A percentile compares a stretch with the other conserved stretches of the same genome.
These are phyloP conservation scores for Anthracocystis walkeri DNA, from an alignment of 1,284 basidiomycete species.

Conservation along the genomic window DNA sequence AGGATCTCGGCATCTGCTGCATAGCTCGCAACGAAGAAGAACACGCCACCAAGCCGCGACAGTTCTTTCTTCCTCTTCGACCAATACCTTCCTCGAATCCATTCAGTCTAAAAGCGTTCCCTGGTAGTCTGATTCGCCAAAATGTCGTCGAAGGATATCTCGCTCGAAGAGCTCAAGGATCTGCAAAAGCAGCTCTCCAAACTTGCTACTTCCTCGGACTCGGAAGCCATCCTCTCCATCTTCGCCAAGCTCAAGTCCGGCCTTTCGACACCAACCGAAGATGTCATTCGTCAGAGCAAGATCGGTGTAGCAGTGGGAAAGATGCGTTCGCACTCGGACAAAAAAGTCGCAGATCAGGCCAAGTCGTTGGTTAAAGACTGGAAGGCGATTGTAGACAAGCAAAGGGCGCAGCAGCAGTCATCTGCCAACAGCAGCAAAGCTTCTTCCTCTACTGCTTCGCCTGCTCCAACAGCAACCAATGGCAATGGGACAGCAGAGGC, in stretches of 20 bases:
- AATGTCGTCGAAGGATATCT: conserved; percentile 34
- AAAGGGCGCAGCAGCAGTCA: conserved; percentile 71
- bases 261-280: conserved; percentile 81
- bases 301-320: conserved; percentile 93
- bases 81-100: neutral
- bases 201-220: conserved; percentile 34
- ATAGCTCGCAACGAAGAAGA: conserved; percentile 1
- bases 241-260: conserved; percentile 81
- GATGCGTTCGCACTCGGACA: conserved; percentile 79
- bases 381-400: conserved; percentile 66
- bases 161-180: conserved; percentile 55
- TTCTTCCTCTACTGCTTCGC: conserved; percentile 37
- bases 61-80: neutral
- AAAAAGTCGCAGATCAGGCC: conserved; percentile 82
- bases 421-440: conserved; percentile 35
- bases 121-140: neutral
- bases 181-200: conserved; percentile 59
- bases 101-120: neutral
- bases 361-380: conserved; percentile 83
- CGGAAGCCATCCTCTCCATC: conserved; percentile 79
- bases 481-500: conserved; percentile 21
- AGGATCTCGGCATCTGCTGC: neutral
- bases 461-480: conserved; percentile 39
- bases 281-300: conserved; percentile 77
- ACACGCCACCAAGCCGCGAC: conserved; percentile 7